Base-by-base conservation (phyloP, 1,284 basidiomycete genomes). In the Apiotrichum montevideense region DNA sequence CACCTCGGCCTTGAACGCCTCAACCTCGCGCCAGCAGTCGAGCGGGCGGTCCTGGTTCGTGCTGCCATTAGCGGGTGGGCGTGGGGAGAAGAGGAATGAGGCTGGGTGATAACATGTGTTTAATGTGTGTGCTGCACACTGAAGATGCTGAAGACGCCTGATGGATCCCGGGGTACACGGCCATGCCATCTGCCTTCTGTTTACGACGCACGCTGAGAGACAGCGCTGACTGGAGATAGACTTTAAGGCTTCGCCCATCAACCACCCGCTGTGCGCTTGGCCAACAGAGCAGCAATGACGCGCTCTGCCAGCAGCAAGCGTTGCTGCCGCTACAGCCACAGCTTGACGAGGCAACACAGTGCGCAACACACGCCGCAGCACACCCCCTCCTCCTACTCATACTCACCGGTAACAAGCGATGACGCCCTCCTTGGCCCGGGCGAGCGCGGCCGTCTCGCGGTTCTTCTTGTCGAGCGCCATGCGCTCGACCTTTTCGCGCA, bases 11-110 rank as follows among this genome's bases (percentile, higher is more conserved):
- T 77, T 77, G 70, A 78, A 78, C 10, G 66, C 57, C 59, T 77
- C 76, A 43, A 77, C 75, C 61, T 77, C 67, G 47, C 66, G 70
- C 74, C 75, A 77, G 71, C 77, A 78, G 58, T 78, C 75, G 43
- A 78, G 67, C 10, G 66, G 56, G 52, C 75, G 72, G 56, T 67
- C 64, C 41, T 73, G 72, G 56, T 39, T 47, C 49, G 43, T 45
- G 49, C 50, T 51, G 34, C 35, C 9, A 39, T 45, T n/a, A 41
- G 40, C 7, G 13, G 49, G 4, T 21, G 11, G 33, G 9, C 6
- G 7, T 3, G 29, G 2, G 39, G n/a, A 21, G 7, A 35, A 21
- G 7, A 10, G 43, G n/a, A 21, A 4, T 42, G 15, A 37, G 33
- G 42, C 15, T 21, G n/a, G 13, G 14, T 32, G 4, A 35, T 33